A percentile compares a stretch with the other conserved stretches of the same genome.
phyloP scores from a whole-genome alignment of 2,329 filamentous ascomycete genomes.

The Fusarium agapanthi region DNA sequence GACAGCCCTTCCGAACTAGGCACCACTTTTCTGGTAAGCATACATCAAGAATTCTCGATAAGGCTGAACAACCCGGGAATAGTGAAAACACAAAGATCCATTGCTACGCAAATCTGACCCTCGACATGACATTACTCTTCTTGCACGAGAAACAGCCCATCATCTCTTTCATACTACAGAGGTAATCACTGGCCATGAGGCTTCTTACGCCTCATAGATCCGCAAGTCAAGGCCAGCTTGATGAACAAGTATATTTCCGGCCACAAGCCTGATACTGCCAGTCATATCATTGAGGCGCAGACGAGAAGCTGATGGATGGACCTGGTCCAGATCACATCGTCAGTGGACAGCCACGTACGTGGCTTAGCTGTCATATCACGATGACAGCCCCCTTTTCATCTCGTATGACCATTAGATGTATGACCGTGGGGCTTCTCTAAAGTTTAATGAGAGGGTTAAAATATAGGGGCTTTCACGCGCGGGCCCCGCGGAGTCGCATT shows the following conservation, averaged over 20 bases:
- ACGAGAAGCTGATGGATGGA: neutral
- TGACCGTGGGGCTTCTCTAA: neutral
- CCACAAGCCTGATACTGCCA: no score
- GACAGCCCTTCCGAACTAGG: neutral
- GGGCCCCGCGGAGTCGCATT: neutral
- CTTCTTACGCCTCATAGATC: neutral
- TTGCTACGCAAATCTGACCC: fast-evolving
- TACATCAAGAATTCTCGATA: no score
- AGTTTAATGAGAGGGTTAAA: neutral
- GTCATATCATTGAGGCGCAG: neutral
- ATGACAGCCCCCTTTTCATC: neutral
- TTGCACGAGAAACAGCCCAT: neutral
- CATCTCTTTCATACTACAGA: no score
- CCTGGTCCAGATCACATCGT: neutral
- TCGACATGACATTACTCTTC: no score
- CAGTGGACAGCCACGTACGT: neutral
- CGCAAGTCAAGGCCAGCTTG: neutral
- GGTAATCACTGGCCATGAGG: neutral
- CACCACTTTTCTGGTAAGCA: neutral
- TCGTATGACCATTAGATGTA: neutral
- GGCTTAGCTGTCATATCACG: neutral
- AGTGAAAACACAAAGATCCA: fast-evolving
- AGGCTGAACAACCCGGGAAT: neutral
- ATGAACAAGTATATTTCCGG: no score
- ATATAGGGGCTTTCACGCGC: no score